Conservation (phyloP, 148 eudicot genomes). For the Polygonum aviculare region DNA sequence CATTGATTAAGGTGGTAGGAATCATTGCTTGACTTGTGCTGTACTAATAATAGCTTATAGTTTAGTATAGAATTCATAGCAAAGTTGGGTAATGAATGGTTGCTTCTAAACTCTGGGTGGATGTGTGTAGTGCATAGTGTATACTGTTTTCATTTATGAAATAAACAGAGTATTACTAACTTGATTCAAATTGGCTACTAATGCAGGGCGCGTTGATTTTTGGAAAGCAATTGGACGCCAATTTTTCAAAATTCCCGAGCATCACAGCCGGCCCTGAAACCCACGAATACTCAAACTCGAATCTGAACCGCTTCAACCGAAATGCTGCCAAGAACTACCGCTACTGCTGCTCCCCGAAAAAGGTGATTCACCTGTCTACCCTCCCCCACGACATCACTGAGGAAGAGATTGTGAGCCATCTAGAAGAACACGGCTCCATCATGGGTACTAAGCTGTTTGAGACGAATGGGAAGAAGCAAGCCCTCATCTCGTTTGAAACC, state of each 20-base stretch:
- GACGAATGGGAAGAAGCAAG: constrained; percentile 87
- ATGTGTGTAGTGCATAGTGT: too few species aligned
- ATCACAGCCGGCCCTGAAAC: constrained; percentile 86
- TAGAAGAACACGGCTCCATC: constrained; percentile 81
- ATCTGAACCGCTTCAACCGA: constrained; percentile 87
- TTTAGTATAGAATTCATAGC: neutral
- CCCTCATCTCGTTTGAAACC: constrained; percentile 60
- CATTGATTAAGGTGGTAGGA: neutral
- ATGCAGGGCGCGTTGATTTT: constrained; percentile 78
- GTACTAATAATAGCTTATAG: neutral
- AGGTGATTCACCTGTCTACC: constrained; percentile 84
- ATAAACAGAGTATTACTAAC: too few species aligned
- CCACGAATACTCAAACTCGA: constrained; percentile 79
- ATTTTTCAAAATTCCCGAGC: constrained; percentile 73
- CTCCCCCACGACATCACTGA: constrained; percentile 74
- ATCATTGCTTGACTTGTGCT: neutral
- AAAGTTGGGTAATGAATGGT: neutral
- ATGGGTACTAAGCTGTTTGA: constrained; percentile 70
- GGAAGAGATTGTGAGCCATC: constrained; percentile 66
- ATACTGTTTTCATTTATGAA: too few species aligned
- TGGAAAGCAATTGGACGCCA: constrained; percentile 85
- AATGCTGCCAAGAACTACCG: constrained; percentile 89
- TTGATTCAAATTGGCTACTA: neutral
- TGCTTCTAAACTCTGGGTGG: neutral
- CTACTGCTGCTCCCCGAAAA: constrained; percentile 96